Conservation (phyloP, 768 basidiomycete genomes). For the Tylopilus cervinicoccineus region DNA sequence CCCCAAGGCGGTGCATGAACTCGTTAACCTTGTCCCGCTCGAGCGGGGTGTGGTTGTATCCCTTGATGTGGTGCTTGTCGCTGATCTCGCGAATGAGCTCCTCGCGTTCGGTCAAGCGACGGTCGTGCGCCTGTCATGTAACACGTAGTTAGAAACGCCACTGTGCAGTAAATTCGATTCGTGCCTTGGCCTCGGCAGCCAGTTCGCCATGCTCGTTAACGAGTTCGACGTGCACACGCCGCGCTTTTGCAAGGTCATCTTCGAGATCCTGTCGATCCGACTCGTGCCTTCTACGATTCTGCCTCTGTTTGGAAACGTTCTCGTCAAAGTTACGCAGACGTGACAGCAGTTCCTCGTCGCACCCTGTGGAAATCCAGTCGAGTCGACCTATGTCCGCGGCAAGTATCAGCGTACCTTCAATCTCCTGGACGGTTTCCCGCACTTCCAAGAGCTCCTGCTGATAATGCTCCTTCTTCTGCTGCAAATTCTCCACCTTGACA, state of each 20-base stretch:
- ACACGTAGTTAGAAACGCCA: neutral
- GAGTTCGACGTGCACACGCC: constrained; percentile 52
- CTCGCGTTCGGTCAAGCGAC: constrained; percentile 68
- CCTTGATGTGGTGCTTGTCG: constrained; percentile 65
- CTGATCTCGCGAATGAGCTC: constrained; percentile 66
- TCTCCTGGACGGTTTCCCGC: constrained; percentile 60
- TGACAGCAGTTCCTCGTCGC: constrained; percentile 64
- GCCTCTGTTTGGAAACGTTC: constrained; percentile 48
- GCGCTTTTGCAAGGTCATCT: constrained; percentile 49
- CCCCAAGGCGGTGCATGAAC: constrained; percentile 63
- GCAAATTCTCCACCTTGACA: constrained; percentile 59
- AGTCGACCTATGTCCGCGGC: too few relatives aligned
- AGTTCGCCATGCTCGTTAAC: constrained; percentile 64
- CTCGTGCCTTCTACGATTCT: constrained; percentile 44
- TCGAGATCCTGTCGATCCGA: constrained; percentile 58
- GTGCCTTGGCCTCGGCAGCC: constrained; percentile 69
- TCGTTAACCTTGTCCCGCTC: constrained; percentile 69
- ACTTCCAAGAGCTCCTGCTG: constrained; percentile 60
- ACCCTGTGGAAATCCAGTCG: constrained; percentile 40
- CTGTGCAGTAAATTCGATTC: neutral
- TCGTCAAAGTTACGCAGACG: constrained; percentile 58
- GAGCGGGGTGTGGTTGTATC: constrained; percentile 66
- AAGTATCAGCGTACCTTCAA: constrained; percentile 61
- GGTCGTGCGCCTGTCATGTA: constrained; percentile 60
- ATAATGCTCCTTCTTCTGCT: constrained; percentile 57